phyloP scores from a whole-genome alignment of 176 grass and related monocot genomes.

The Aegilops tauschii region DNA sequence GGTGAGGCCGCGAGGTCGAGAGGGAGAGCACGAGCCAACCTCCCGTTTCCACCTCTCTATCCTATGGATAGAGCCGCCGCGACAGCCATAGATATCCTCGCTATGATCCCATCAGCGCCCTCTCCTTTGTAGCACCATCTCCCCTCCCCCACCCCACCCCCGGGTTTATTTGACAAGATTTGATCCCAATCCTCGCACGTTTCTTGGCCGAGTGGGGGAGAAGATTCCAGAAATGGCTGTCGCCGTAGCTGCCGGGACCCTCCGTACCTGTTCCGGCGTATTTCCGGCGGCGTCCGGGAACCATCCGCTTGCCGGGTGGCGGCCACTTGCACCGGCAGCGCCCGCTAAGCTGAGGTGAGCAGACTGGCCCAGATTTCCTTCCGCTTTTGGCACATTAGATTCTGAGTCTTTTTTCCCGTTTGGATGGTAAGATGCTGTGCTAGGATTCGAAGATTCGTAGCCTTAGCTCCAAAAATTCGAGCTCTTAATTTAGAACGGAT shows the following conservation, averaged over 20 bases:
- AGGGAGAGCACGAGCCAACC: neutral
- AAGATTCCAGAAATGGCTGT: slow-evolving; percentile 57
- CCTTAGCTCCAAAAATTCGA: neutral
- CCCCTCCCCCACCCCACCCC: neutral
- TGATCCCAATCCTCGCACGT: slow-evolving; percentile 5
- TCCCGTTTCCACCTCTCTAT: slow-evolving; percentile 3
- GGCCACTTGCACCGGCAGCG: slow-evolving; percentile 22
- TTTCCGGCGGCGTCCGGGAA: slow-evolving; percentile 3
- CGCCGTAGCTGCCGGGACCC: slow-evolving; percentile 33
- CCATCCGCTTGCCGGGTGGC: slow-evolving; percentile 9
- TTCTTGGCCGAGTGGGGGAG: slow-evolving; percentile 31
- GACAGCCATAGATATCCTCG: slow-evolving; percentile 53
- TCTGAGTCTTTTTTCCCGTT: neutral
- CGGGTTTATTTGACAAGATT: slow-evolving; percentile 23
- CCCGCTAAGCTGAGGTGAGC: slow-evolving; percentile 57
- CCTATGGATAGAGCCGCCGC: slow-evolving; percentile 49
- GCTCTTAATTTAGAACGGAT: neutral
- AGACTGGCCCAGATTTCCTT: neutral
- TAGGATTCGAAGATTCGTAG: neutral
- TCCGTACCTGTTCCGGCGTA: slow-evolving; percentile 45
- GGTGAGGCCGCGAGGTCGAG: neutral
- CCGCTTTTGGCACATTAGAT: neutral
- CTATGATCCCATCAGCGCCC: slow-evolving; percentile 34
- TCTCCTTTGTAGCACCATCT: slow-evolving; percentile 44
- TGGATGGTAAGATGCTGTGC: neutral